Evolutionary conservation across 495 filamentous ascomycete genomes (phyloP), one percentile per base, ranked within the genome.

Genomic region (Penicillium goetzii): DNA sequence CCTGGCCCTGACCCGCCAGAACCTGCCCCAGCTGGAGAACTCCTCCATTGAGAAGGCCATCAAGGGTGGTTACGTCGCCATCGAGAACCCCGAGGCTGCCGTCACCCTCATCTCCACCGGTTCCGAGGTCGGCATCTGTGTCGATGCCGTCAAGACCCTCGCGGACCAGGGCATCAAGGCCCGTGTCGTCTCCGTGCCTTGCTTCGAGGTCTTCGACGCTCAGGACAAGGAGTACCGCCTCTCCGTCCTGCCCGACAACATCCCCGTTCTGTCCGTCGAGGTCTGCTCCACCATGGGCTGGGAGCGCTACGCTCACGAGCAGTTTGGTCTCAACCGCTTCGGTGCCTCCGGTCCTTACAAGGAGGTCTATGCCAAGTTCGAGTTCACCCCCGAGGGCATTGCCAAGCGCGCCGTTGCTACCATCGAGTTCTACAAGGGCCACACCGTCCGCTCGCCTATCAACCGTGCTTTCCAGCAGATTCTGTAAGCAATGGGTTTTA

Each of bases 351-450:
- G 93, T 67, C 88, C 95, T 64, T 99, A 98, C 83, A 96, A 96
- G 88, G 87, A 98, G 72, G 93, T 99, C 57, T 99, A 99, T 82
- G 89, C 89, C 90, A 98, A 97, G 86, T 99, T 99, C 84, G 96
- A 97, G 79, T 97, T 99, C 85, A 98, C 93, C 33, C 89, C 96
- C 45, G 92, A 96, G 80, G 95, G 95, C 61, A 89, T 99, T 75
- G 85, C 90, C 81, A 97, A 97, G 88, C 92, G 96, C 76, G 95
- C 93, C 59, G 70, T 91, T 58, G 86, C 88, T 64, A 99, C 95
- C 59, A 84, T 99, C 69, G 86, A 97, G 68, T 98, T 97, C 88
- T 99, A 93, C 88, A 98, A 97, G 89, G 92, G 87, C 68, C 86
- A 91, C 65, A 86, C 87, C 72, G 85, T 97, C 65, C 92, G 95